phyloP scores from a whole-genome alignment of 805 yeast species.

The Barnettozyma californica region DNA sequence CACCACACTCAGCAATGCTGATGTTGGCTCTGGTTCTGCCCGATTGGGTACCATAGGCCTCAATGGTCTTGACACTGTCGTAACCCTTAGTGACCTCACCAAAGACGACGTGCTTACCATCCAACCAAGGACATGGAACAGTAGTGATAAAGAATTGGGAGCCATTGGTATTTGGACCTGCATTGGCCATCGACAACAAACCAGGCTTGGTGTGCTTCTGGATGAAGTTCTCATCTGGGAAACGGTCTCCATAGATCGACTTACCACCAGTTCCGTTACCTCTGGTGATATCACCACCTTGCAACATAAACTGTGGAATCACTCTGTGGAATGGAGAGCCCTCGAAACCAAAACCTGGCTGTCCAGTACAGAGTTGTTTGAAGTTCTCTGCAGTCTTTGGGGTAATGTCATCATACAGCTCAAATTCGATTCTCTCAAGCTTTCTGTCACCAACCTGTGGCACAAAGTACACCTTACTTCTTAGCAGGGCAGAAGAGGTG shows the following conservation, averaged over 20 bases:
- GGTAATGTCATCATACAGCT: conserved; percentile 41
- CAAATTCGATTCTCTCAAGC: conserved; percentile 35
- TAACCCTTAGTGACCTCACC: conserved; percentile 86
- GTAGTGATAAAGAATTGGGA: conserved; percentile 97
- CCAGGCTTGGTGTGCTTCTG: conserved; percentile 76
- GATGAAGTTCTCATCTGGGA: conserved; percentile 72
- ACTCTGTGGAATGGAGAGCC: conserved; percentile 95
- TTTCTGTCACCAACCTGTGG: conserved; percentile 49
- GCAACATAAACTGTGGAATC: conserved; percentile 96
- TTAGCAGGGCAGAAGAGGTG: conserved; percentile 26
- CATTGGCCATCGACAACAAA: conserved; percentile 93
- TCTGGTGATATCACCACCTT: conserved; percentile 92
- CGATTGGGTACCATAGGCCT: conserved; percentile 64
- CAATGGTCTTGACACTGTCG: conserved; percentile 83
- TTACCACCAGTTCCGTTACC: conserved; percentile 98
- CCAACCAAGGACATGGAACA: conserved; percentile 81
- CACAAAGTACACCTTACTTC: conserved; percentile 51
- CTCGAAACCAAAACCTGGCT: conserved; percentile 91
- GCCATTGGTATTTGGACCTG: conserved; percentile 98
- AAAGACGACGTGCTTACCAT: conserved; percentile 92
- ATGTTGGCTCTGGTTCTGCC: conserved; percentile 70
- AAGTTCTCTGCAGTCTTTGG: conserved; percentile 97
- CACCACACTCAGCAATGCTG: conserved; percentile 53
- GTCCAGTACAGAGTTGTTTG: conserved; percentile 93
- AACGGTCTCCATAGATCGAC: conserved; percentile 77